These are phyloP conservation scores for Boletus sp. DNA, from an alignment of 768 basidiomycete genomes.

Conservation along the genomic window DNA sequence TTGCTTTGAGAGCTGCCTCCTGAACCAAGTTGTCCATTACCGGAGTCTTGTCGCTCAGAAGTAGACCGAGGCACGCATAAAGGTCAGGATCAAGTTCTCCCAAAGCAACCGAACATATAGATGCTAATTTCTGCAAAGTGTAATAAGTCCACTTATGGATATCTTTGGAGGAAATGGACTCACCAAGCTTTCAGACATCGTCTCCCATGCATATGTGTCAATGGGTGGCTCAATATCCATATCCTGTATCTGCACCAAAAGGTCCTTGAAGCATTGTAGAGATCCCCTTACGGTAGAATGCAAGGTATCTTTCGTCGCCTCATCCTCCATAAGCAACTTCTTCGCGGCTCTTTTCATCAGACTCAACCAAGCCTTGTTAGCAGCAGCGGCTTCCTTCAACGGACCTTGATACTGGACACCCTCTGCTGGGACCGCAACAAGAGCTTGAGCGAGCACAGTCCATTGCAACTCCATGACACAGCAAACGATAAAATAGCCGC, in stretches of 20 bases:
- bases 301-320: constrained; percentile 39
- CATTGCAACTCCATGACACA: constrained; percentile 84
- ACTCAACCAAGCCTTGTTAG: constrained; percentile 77
- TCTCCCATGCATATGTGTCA: constrained; percentile 92
- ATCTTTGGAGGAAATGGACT: constrained; percentile 19
- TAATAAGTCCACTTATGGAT: not conserved
- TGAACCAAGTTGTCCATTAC: constrained; percentile 82
- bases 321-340: constrained; percentile 38
- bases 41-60: constrained; percentile 80
- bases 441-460: constrained; percentile 77
- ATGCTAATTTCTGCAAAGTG: constrained; percentile 70
- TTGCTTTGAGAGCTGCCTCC: constrained; percentile 86
- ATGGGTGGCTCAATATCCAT: constrained; percentile 76
- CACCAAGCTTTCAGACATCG: constrained; percentile 87
- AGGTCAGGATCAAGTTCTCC: constrained; percentile 67
- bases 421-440: constrained; percentile 41
- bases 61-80: constrained; percentile 62
- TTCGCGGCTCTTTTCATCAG: constrained; percentile 55
- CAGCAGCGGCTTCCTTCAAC: constrained; percentile 74
- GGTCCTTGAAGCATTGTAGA: constrained; percentile 74
- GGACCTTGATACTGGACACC: constrained; percentile 15
- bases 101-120: constrained; percentile 74
- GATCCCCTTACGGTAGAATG: constrained; percentile 55
- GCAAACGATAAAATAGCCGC: constrained; percentile 87
- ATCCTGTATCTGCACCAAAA: constrained; percentile 76